Evolutionary conservation across 2,329 filamentous ascomycete species (phyloP), one percentile per base, ranked within the genome.

Genomic region (Ceratocystis variospora): DNA sequence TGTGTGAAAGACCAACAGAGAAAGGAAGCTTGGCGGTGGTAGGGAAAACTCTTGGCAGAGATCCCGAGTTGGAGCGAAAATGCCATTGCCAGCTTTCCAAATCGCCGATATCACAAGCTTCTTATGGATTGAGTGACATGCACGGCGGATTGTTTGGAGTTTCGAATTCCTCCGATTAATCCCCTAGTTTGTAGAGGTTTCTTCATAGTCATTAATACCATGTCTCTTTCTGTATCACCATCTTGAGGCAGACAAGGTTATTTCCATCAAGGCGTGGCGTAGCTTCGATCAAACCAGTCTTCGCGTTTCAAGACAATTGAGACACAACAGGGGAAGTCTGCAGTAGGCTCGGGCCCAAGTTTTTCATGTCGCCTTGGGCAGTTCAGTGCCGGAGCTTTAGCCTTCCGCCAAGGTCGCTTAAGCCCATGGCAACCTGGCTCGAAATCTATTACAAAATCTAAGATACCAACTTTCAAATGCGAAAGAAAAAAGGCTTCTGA

Each of bases 51-150:
- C 31, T 62, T 31, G 41, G 61, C 61, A 46, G 15, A 46, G 61
- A 50, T 63, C 41, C 22, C 61, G 61, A 63, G 8, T 63, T 63
- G 61, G 50, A 63, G 45, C 61, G 15, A 63, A 17, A 15, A 63
- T 3, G 22, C 10, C 41, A 63, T 63, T 33, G 6, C 15, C 46
- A 28, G 48, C 7, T 48, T 46, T 25, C 0, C 44, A 33, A 31
- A 17, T 8, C 19, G 44, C 37, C n/a, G 41, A 62, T 6, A 41
- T 37, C 55, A n/a, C 6, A 37, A 7, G 5, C 55, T 59, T 59
- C 7, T 31, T 7, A 8, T 59, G 55, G 8, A 10, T n/a, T n/a
- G 5, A 19, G 48, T 31, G 19, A n/a, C 22, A 15, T 28, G 28
- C 48, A 28, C 4, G 7, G 48, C 22, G 8, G 3, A 25, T 12